Evolutionary conservation across 768 basidiomycete species (phyloP).

Genomic region (Trametes cinnabarina): DNA sequence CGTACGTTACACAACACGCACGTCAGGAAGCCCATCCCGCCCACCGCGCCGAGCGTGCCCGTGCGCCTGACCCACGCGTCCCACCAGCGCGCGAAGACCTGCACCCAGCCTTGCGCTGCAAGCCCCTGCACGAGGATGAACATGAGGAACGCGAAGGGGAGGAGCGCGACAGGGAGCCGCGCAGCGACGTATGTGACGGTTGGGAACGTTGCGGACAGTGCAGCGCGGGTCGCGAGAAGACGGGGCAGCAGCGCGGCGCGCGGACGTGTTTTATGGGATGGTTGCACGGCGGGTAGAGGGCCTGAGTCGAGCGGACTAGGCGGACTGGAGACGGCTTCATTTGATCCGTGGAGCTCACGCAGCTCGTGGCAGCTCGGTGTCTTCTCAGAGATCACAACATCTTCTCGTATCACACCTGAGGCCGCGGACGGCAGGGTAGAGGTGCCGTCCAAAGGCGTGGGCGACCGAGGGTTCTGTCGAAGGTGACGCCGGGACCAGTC

Average conservation of each 20-base stretch:
- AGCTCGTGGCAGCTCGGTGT: neutral
- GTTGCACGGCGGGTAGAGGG: neutral
- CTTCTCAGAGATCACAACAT: neutral
- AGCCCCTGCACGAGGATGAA: slow-evolving; percentile 92
- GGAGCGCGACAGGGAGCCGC: slow-evolving; percentile 73
- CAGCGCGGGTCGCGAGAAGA: slow-evolving; percentile 15
- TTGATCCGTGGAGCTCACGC: neutral
- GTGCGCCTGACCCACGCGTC: slow-evolving; percentile 39
- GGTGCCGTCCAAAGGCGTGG: neutral
- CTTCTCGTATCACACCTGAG: neutral
- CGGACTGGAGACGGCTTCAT: no score
- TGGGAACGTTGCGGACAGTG: slow-evolving; percentile 49
- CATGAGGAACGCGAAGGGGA: slow-evolving; percentile 92
- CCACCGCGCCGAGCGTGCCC: slow-evolving; percentile 37
- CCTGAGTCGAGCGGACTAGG: no score
- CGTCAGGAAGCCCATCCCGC: slow-evolving; percentile 62
- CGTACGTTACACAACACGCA: slow-evolving; percentile 71
- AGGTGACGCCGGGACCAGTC: slow-evolving; percentile 24
- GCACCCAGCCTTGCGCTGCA: slow-evolving; percentile 82
- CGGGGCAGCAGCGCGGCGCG: slow-evolving; percentile 9
- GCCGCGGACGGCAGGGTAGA: neutral
- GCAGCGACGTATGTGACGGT: slow-evolving; percentile 65
- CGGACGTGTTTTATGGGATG: neutral
- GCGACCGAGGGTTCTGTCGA: no score
- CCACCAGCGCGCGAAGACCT: slow-evolving; percentile 75